Percentiles rank a stretch among this genome's conserved stretches.
Evolutionary conservation across 176 grass and related monocot genomes (phyloP).

Genomic region (Rhipidocladum racemiflorum): DNA sequence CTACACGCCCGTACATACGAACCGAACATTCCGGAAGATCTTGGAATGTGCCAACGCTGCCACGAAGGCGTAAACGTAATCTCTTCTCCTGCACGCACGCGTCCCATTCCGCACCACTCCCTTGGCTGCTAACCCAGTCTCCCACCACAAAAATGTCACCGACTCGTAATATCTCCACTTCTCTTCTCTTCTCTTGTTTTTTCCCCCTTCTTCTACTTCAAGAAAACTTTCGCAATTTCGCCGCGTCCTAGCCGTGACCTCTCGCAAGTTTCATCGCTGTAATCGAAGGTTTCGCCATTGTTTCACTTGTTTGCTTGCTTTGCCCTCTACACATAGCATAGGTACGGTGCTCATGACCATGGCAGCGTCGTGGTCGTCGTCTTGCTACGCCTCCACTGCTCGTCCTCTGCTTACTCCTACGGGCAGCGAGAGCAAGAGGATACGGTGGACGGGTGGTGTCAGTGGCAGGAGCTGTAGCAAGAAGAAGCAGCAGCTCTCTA

Average conservation of each 20-base stretch:
- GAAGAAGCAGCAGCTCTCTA: not conserved
- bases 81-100: not conserved
- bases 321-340: not conserved
- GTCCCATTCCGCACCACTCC: not conserved
- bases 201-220: not conserved
- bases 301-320: not conserved
- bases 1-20: not conserved
- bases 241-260: not conserved
- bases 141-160: conserved; percentile 24
- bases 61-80: not conserved
- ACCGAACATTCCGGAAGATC: not conserved
- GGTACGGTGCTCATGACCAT: not conserved
- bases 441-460: not conserved
- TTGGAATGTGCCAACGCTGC: not conserved
- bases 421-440: not conserved
- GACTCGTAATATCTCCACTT: not conserved
- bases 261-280: not conserved
- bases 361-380: conserved; percentile 30
- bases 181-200: no score
- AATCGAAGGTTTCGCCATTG: not conserved
- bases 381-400: conserved; percentile 33
- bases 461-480: not conserved
- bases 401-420: not conserved
- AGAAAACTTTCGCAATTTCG: not conserved
- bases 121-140: not conserved